Evolutionary conservation across 2,329 filamentous ascomycete genomes (phyloP).

Genomic region (Botrytis cinerea): DNA sequence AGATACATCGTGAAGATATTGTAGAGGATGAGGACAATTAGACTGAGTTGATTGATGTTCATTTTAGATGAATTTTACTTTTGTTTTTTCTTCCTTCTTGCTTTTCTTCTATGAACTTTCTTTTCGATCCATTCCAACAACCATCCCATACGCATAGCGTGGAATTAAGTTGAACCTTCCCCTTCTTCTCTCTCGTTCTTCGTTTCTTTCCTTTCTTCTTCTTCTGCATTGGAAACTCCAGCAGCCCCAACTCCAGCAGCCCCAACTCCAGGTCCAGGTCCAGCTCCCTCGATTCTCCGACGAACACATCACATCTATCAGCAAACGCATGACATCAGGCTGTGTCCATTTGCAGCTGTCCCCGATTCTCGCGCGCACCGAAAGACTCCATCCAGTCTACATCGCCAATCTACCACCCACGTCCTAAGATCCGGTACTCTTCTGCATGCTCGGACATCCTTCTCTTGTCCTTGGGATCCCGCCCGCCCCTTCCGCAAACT

Average conservation of each 20-base stretch:
- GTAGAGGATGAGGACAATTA: background rate
- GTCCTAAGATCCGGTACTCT: background rate
- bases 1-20: background rate
- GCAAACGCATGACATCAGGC: background rate
- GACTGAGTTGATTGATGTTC: background rate
- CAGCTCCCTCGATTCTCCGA: background rate
- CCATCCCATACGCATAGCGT: background rate
- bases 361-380: background rate
- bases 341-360: background rate
- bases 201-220: too few relatives aligned
- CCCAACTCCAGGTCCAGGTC: too few relatives aligned
- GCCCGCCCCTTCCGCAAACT: constrained; percentile 3
- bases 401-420: background rate
- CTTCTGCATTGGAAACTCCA: background rate
- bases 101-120: background rate
- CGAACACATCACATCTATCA: background rate
- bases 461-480: background rate
- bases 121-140: background rate
- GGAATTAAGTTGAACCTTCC: background rate
- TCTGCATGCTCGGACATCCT: constrained; percentile 1
- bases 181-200: background rate
- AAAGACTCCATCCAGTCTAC: background rate
- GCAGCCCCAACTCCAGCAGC: too few relatives aligned
- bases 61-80: background rate
- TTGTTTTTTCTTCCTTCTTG: background rate